Base-by-base conservation (phyloP, 495 filamentous ascomycete genomes). In the Bryoglossum gracile region DNA sequence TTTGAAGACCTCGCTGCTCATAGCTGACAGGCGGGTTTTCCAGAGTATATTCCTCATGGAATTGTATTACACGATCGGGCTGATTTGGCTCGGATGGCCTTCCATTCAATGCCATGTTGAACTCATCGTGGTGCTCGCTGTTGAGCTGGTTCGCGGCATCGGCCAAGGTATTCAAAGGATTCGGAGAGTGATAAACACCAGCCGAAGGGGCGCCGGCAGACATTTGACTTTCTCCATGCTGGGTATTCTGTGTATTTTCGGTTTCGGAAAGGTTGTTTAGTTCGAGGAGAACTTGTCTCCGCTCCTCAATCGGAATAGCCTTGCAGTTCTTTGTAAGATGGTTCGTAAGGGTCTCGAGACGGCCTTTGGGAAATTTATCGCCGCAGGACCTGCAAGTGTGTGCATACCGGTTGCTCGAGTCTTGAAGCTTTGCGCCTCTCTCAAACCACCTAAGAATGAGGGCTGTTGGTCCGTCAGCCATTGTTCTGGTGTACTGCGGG, bases 31-130 rank as follows among this genome's bases (percentile, higher is more conserved):
- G 65, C 3, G 68, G 67, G 36, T 74, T 69, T 8, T 75, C 71
- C 14, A 70, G 42, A 3, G 68, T 71, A 46, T 68, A 73, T 28
- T 73, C 73, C 28, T 76, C 74, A 17, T 74, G 71, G 10, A 75
- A 37, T 51, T 75, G n/a, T n/a, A n/a, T n/a, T n/a, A n/a, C n/a
- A n/a, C n/a, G n/a, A n/a, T n/a, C n/a, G n/a, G n/a, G n/a, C n/a
- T n/a, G n/a, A n/a, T n/a, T n/a, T n/a, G n/a, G n/a, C n/a, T n/a
- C n/a, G n/a, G n/a, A n/a, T n/a, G n/a, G n/a, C n/a, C n/a, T n/a
- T n/a, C n/a, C n/a, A n/a, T n/a, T 69, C 30, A 72, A 69, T 6
- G 13, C 26, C 26, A 30, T 5, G 26, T 6, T 30, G 26, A 30
- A 13, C 6, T 6, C 26, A 30, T 13, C 26, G 26, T 30, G 26